Base-by-base conservation (phyloP, 371 early-diverging fungal genomes). In the Saksenaea vasiformis region DNA sequence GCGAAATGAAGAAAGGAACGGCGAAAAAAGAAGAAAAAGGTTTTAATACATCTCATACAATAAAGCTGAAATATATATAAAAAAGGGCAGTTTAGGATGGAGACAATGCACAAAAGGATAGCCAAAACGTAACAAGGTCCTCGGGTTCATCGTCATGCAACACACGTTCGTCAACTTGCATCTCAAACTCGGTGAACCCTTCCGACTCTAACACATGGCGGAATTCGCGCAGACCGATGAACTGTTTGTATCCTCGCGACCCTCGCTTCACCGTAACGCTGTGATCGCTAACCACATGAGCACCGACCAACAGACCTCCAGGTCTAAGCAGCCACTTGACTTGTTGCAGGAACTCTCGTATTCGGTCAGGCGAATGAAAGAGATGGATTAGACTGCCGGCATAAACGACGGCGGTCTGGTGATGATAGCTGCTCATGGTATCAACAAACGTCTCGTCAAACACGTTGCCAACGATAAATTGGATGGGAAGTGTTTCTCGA, bases 301-400 rank as follows among this genome's bases (percentile, higher is more conserved):
- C 70, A 22, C 80, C 80, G 8, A 62, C 68, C 17, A 80, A 53
- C 9, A 73, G 14, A 3, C 80, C 80, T 11, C 74, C 76, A 19
- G 65, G 58, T 38, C 64, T 56, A 15, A 80, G 51, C 17, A 73
- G 35, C 19, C 44, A 15, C 1, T 56, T 60, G 8, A 72, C 64
- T 8, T 62, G 65, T 1, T 55, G 56, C 15, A 77, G 35, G 22
- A 77, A 72, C 0, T 55, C 31, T 9, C 27, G 38, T 1, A 72
- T 39, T 8, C 41, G 60, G 9, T 71, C 69, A 14, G 53, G 14
- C 17, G 65, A 60, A 15, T 43, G 24, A 41, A 80, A 73, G 19
- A 80, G 56, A 35, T 80, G 80, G 34, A 80, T 67, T 35, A 80
- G 58, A 58, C 80, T 80, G 17, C 76, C 74, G 35, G 78, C 65